Evolutionary conservation across 306 rosid genomes (phyloP), one percentile per base, ranked within the genome.

Genomic region (Pterocarpus santalinus): DNA sequence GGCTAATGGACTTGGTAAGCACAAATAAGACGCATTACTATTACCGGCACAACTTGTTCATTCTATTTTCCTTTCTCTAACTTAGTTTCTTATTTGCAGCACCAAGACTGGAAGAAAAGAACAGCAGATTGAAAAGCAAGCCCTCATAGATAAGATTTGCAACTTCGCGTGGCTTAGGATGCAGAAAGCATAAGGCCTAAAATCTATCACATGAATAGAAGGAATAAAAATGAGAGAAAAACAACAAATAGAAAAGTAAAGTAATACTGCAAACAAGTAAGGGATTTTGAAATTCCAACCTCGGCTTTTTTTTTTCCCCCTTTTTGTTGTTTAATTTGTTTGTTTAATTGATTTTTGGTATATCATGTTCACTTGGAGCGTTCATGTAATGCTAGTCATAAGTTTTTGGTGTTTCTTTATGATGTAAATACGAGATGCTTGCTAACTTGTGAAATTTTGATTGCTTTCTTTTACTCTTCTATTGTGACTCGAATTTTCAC

Each of bases 1-100:
- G 84, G 94, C 90, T 56, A 90, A 89, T 67, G 94, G 95, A 85
- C 93, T 89, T 70, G 94, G 93, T 91, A 87, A 73, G 91, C 41
- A 80, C 70, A 82, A 22, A 22, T 22, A 22, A 22, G 28, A 22
- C 69, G 55, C 71, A 35, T 73, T 44, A 43, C 73, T 80, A 32
- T n/a, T 22, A 22, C 28, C 28, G 28, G 28, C 28, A 1, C 28
- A 22, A 22, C 28, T 22, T 22, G 28, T 22, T 22, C 0, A 0
- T 22, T 22, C 28, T 22, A 22, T 1, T 22, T 22, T 22, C 28
- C 28, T 66, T 65, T 49, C 66, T 9, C 71, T 88, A 67, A 81
- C 34, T 49, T 35, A 38, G 28, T 46, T 64, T 41, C 75, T 60
- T 57, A 78, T n/a, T 81, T 88, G 87, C 90, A 90, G 97, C 91